Evolutionary conservation across 352 stramenopile genomes (phyloP), one percentile per base, ranked within the genome.

Genomic region (Phytophthora parvispora): DNA sequence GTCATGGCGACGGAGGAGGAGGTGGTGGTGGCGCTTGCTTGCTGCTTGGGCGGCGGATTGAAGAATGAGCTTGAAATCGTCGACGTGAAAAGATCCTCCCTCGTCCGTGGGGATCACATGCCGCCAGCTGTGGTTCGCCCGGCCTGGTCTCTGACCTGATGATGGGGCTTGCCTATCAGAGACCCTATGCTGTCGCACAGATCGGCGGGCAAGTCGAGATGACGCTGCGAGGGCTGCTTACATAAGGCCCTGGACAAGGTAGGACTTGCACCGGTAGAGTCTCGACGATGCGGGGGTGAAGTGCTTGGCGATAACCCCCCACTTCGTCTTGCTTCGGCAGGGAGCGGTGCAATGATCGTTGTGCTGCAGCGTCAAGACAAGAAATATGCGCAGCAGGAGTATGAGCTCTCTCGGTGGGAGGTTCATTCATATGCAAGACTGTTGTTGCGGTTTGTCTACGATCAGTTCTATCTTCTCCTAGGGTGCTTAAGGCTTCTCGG

Each of bases 141-240:
- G 18, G 61, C 10, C 52, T 69, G 52, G 61, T 71, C 49, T 71
- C 48, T 67, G 60, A 29, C 55, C 56, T 45, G 15, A 55, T 61
- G 43, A 54, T 53, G 59, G 34, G 34, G 12, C 18, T 24, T 45
- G 38, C 38, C 42, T 49, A 27, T 27, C 20, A 49, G 8, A 49
- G 27, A 29, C 58, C 25, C 15, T 58, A 32, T 47, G n/a, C 29
- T 58, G 50, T 40, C 48, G 27, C 48, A 55, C 48, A 55, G 20
- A 49, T 32, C 24, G 45, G 45, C 45, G 45, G 25, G 24, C 24
- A 52, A 18, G 48, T 34, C 15, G 24, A 38, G 36, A 60, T 65
- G 54, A 70, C 52, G 63, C 27, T 40, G 32, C 63, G 42, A 54
- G 27, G 32, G 38, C 25, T 70, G 63, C 64, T 71, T 71, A 67